Percentiles rank a stretch among this genome's conserved stretches.
Evolutionary conservation across 768 basidiomycete species (phyloP).

Genomic region (Naematelia aurantialba): DNA sequence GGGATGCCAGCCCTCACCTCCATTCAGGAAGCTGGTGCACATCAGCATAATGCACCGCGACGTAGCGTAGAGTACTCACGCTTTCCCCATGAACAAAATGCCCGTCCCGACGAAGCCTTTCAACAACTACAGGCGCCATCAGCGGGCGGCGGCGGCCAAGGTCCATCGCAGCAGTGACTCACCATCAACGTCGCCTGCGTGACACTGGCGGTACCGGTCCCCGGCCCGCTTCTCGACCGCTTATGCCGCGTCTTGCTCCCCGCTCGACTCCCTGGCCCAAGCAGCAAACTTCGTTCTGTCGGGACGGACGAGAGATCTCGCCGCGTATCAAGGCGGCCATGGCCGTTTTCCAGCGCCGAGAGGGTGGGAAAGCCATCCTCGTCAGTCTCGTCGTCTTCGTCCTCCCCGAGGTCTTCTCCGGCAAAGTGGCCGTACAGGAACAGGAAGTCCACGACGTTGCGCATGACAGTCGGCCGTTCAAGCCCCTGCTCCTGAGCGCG

Average conservation of each 20-base stretch:
- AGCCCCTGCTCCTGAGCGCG: constrained; percentile 65
- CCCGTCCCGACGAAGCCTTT: constrained; percentile 96
- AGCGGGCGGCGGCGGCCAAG: constrained; percentile 4
- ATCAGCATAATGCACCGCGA: constrained; percentile 1
- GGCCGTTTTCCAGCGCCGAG: constrained; percentile 6
- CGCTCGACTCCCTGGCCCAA: constrained; percentile 31
- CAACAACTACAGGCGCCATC: constrained; percentile 63
- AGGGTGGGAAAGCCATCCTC: constrained; percentile 7
- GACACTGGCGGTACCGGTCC: constrained; percentile 80
- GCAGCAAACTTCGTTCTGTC: too few species aligned
- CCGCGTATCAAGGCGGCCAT: too few species aligned
- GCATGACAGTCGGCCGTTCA: constrained; percentile 60
- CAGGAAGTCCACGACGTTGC: constrained; percentile 91
- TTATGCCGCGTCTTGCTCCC: constrained; percentile 46
- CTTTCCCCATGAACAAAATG: constrained; percentile 91
- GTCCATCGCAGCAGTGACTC: constrained; percentile 29
- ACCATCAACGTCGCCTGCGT: constrained; percentile 92
- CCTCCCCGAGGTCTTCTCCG: constrained; percentile 82
- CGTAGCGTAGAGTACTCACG: constrained; percentile 56
- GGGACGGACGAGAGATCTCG: too few species aligned
- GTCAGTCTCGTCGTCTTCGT: constrained; percentile 69
- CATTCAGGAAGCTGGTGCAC: constrained; percentile 81
- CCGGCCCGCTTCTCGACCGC: constrained; percentile 59
- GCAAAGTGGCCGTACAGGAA: constrained; percentile 95
- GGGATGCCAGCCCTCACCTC: constrained; percentile 52